Conservation (phyloP, 441 rosid species). For the Corymbia calophylla region DNA sequence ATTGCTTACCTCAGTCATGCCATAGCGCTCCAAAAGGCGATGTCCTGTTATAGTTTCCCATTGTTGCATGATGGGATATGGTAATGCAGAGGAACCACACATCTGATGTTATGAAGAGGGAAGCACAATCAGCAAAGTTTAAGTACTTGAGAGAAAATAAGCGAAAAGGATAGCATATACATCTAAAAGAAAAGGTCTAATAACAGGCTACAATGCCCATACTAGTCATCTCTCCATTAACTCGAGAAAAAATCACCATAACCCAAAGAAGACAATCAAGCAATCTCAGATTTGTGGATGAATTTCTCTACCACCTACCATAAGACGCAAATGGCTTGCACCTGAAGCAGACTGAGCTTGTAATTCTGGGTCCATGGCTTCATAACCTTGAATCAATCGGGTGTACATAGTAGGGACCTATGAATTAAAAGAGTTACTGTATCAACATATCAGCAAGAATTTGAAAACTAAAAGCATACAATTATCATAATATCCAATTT, state of each 20-base stretch:
- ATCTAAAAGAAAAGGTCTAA: not conserved
- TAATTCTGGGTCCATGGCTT: constrained; percentile 70
- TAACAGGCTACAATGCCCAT: not conserved
- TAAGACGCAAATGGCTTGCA: constrained; percentile 74
- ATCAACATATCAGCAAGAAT: not conserved
- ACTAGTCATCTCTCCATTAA: not conserved
- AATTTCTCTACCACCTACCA: constrained; percentile 37
- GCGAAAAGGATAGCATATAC: not conserved
- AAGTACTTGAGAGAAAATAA: not conserved
- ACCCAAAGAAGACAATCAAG: not conserved
- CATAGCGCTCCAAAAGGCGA: constrained; percentile 93
- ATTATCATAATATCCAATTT: not conserved
- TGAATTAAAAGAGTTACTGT: not conserved
- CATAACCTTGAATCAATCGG: constrained; percentile 94
- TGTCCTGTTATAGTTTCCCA: constrained; percentile 98
- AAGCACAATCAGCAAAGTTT: not conserved
- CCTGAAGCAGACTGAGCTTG: constrained; percentile 66
- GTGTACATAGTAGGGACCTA: constrained; percentile 97
- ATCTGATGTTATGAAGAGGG: constrained; percentile 33
- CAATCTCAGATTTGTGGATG: not conserved
- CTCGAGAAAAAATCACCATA: not conserved
- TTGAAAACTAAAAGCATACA: not conserved
- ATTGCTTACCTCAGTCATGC: constrained; percentile 85
- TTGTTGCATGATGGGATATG: constrained; percentile 83
- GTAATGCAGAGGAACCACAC: constrained; percentile 98